Evolutionary conservation across 352 stramenopile species (phyloP), one percentile per base, ranked within the genome.

Genomic region (Lagenidium giganteum): DNA sequence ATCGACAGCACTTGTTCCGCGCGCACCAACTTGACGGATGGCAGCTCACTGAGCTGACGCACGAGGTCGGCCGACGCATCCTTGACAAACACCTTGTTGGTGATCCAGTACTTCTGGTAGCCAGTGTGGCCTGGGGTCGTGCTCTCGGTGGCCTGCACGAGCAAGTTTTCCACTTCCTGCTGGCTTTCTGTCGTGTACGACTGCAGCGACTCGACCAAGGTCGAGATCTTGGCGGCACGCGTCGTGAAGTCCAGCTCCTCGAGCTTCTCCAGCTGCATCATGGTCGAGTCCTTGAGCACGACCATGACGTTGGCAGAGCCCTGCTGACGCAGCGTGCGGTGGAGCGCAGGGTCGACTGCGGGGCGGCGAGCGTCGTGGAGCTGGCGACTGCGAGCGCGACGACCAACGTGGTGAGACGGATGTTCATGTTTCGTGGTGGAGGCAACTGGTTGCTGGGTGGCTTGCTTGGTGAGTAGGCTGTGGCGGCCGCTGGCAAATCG

Each of bases 101-200:
- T 44, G 52, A 68, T 62, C 62, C 57, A 72, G 41, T 48, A 60
- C n/a, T 30, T 39, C 26, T 52, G 16, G 11, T 42, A 6, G 17
- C 40, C 36, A 16, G 37, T 9, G 44, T 42, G 60, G 14, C 48
- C 32, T 22, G 52, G 36, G 22, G 26, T 40, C 3, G 25, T 14
- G 12, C 13, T 28, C 12, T 13, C 41, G 17, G 51, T 26, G 26
- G 61, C 56, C 21, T 58, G 24, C 4, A 16, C 17, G 4, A 66
- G 42, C 4, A 61, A n/a, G 11, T 27, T 33, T 31, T 54, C 42
- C 17, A 61, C 46, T 16, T 46, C 48, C 9, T 28, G 30, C 42
- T 49, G 42, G 4, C 29, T 37, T 1, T 2, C 18, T 4, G 22
- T 8, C 17, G 42, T 17, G 14, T 30, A 24, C 5, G 32, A 12